Evolutionary conservation across 441 rosid species (phyloP), one percentile per base, ranked within the genome.

Genomic region (Jatropha podagrica): DNA sequence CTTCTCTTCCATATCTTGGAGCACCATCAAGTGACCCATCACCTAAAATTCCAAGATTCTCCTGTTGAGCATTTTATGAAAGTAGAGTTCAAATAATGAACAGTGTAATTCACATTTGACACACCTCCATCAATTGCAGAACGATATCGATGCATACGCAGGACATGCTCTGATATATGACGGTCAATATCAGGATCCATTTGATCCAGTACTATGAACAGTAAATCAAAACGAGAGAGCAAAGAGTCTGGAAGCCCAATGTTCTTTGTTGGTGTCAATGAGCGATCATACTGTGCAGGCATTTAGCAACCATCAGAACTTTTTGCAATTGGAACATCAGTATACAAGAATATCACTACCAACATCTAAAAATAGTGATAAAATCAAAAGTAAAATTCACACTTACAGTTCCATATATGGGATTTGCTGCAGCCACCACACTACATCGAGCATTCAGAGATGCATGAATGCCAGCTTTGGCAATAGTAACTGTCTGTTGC

Each of bases 401-500:
- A 83, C 98, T 89, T 87, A 96, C 99, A 72, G 98, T 92, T 88
- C 99, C 98, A 72, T 96, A 96, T 67, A 96, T 94, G 80, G 99
- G 99, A 85, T 96, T 96, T 73, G 98, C 98, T 72, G 99, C 98
- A 81, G 99, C 98, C 74, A 96, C 97, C 67, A 96, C 99, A 74
- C 99, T 94, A 86, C 99, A 94, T 59, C 98, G 87, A 80, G 99
- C 99, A 83, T 94, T 96, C 73, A 96, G 79, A 66, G 99, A 96
- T 66, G 99, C 99, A 91, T 96, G 98, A 65, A 96, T 96, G 73
- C 99, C 99, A 44, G 99, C 99, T 89, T 96, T 96, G 63, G 99
- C 99, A 74, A 93, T 96, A 42, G 99, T 96, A 78, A 96, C 99
- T 32, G 99, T 96, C 86, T 96, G 99, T 85, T 96, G 99, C 85